Base-by-base conservation (phyloP, 768 basidiomycete genomes). In the Amanita thiersii region DNA sequence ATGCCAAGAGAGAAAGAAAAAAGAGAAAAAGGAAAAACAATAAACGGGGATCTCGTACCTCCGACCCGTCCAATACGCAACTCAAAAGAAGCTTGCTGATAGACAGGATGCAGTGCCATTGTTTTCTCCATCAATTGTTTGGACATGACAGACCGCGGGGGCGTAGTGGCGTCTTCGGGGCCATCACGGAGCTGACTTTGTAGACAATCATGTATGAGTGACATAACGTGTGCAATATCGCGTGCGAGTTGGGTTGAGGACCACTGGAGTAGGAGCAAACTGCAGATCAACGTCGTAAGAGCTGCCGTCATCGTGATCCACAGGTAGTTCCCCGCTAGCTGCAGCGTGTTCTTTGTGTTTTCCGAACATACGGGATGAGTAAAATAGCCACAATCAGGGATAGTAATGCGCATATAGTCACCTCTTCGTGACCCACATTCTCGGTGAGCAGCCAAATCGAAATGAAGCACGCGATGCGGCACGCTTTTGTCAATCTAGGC, bases 381-480 rank as follows among this genome's bases (percentile, higher is more conserved):
- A 31, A 32, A 19, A 23, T n/a, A n/a, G 21, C 11, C 18, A 33
- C n/a, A n/a, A 18, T 28, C 20, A 29, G n/a, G 7, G 12, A 17
- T 37, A 29, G 17, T n/a, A 8, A 28, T n/a, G 11, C n/a, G n/a
- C 8, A 5, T 15, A 23, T 18, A 52, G 62, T 37, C 49, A 70
- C 68, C 12, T 55, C 52, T 3, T 49, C 43, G 5, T 50, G 31
- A 12, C 64, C 66, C 23, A 59, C 49, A 37, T 69, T 50, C 7
- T 48, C 53, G 3, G 71, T 71, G 15, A 73, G 51, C 14, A 69
- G 48, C 66, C 68, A 73, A 18, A 71, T 60, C 1, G 68, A 64
- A n/a, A 69, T 53, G 43, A 73, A 72, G 45, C 66, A 68, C 7
- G 65, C 62, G 36, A 73, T 70, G 14, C 70, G 69, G 33, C 60